Base-by-base conservation (phyloP, 2,329 filamentous ascomycete species). In the Apiospora hydei region DNA sequence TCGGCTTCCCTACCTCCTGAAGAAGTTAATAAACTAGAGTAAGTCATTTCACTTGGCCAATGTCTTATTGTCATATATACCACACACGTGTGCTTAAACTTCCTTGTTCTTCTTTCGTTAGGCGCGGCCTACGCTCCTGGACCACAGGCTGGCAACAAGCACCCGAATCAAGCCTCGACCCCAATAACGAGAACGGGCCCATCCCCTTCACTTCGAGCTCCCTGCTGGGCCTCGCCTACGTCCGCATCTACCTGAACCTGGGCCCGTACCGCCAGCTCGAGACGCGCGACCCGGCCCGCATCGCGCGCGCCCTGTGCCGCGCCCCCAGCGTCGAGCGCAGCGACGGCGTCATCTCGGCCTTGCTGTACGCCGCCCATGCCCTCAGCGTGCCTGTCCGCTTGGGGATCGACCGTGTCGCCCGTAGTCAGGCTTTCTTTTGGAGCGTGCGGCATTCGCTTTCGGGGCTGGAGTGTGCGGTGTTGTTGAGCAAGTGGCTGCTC, bases 351-450 rank as follows among this genome's bases (percentile, higher is more conserved):
- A 82, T 86, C 4, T 82, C 84, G 0, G 87, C 88, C 0, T 80
- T 88, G 0, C 79, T 89, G 0, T 88, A 89, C 73, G 84, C 87
- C 0, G 85, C 86, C 0, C 88, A 90, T 66, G 86, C 86, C 10
- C 80, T 89, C 0, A 88, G 87, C 67, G 88, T 89, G 0, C 88
- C 88, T 0, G 88, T 90, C 6, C 81, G 88, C 30, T 76, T 89
- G 0, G 88, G 88, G 0, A 85, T 90, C 21, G 86, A 88, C 69
- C 84, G 85, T 18, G 87, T 89, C 0, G 87, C 87, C 0, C 81
- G 85, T 21, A 89, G 86, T 21, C 87, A 89, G 69, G 86, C 87
- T 0, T 87, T 88, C 64, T 86, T 88, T 67, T 89, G 88, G 87
- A 88, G 86, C 5, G 87, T 88, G 2, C 82, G 88, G n/a, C 87